These are phyloP conservation scores for Canavalia ensiformis DNA, from an alignment of 306 rosid species.

Conservation along the genomic window DNA sequence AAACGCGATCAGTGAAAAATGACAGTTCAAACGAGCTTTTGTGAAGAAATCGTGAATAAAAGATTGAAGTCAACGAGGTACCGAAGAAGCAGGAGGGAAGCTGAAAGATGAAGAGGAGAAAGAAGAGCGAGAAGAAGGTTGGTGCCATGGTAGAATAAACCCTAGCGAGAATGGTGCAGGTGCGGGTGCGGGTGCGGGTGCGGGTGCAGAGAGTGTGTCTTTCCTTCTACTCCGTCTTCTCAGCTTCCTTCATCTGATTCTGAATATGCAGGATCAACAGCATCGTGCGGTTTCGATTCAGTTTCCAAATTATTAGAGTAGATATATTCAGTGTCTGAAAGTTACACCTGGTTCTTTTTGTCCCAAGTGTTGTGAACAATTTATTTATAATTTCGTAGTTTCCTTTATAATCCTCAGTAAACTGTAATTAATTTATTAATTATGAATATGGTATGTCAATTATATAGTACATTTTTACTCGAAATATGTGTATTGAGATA, in stretches of 20 bases:
- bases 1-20: constrained; percentile 33
- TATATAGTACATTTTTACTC: too few relatives aligned
- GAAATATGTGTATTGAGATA: too few relatives aligned
- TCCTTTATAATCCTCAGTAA: too few relatives aligned
- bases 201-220: neutral
- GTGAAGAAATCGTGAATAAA: neutral
- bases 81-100: constrained; percentile 65
- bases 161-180: constrained; percentile 45
- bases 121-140: constrained; percentile 44
- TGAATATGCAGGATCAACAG: constrained; percentile 22
- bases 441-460: too few relatives aligned
- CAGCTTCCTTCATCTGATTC: neutral
- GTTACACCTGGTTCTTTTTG: too few relatives aligned
- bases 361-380: too few relatives aligned
- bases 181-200: neutral
- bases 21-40: neutral
- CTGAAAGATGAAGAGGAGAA: constrained; percentile 54
- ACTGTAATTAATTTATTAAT: too few relatives aligned
- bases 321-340: too few relatives aligned
- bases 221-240: constrained; percentile 31
- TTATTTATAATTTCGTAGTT: too few relatives aligned
- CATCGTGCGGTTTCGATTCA: constrained; percentile 22
- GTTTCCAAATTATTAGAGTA: neutral
- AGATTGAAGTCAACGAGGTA: constrained; percentile 41
- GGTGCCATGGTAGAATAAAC: constrained; percentile 68